Conservation (phyloP, 2,329 filamentous ascomycete species). For the Orbilia javanica region DNA sequence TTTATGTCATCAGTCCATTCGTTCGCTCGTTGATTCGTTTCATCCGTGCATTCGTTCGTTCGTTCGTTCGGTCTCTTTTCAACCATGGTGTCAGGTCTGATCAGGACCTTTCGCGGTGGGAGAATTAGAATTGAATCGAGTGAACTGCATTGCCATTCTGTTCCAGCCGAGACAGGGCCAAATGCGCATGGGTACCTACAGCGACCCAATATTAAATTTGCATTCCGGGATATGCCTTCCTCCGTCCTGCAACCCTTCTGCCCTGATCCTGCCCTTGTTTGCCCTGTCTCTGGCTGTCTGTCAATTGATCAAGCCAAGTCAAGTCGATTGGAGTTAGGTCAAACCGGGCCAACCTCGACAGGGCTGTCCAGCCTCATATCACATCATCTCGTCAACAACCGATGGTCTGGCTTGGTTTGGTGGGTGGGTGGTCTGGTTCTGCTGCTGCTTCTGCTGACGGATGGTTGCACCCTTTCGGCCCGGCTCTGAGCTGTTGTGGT, state of each 20-base stretch:
- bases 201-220: not conserved
- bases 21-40: not conserved
- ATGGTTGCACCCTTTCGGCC: slow-evolving; percentile 20
- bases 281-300: too few species aligned
- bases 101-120: slow-evolving; percentile 5
- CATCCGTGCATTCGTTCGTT: too few species aligned
- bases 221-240: not conserved
- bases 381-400: not conserved
- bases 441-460: not conserved
- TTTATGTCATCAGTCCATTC: not conserved
- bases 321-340: not conserved
- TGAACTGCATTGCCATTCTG: slow-evolving; percentile 20
- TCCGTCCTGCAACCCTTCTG: too few species aligned
- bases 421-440: too few species aligned
- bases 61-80: not conserved
- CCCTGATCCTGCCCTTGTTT: too few species aligned
- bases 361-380: not conserved
- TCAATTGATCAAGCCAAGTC: too few species aligned
- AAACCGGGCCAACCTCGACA: not conserved
- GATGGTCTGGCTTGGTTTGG: not conserved
- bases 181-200: slow-evolving; percentile 13
- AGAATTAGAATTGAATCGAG: not conserved
- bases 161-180: not conserved
- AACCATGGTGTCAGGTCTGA: not conserved
- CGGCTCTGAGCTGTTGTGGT: slow-evolving; percentile 18